Base-by-base conservation (phyloP, 306 rosid species). In the Argentina anserina region DNA sequence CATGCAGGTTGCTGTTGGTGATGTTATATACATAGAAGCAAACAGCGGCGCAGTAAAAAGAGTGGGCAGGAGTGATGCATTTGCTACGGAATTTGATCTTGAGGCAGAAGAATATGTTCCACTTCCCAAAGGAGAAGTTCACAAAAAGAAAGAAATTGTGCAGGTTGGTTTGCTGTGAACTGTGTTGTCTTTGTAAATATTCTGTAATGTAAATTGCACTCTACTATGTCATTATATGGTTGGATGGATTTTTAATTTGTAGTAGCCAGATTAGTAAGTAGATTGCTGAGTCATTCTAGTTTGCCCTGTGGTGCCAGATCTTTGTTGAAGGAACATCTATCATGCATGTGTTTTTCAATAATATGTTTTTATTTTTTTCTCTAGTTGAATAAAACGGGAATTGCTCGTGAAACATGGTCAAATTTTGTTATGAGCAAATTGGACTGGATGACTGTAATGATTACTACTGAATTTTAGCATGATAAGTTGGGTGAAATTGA, bases 121-220 rank as follows among this genome's bases (percentile, higher is more conserved):
- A 56, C 97, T 94, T 83, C 97, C 98, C 39, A 94, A 94, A 87
- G 98, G 98, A 63, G 98, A 94, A 86, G 98, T 94, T 82, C 98
- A 94, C 83, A 94, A 94, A 64, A 91, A 88, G 84, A 94, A 94
- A 78, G 98, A 94, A 82, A 91, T 94, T 77, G 97, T 94, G 71
- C 95, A 94, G 98, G 96, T 94, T 69, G 74, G 82, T 86, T 84
- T 55, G 11, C 56, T 62, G 76, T 67, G 71, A 73, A 49, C 26
- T 69, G 75, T 69, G 71, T 41, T 66, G 26, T 41, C 52, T 66
- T 70, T 65, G 26, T 49, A 37, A 49, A 47, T 31, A 67, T 74
- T 26, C 61, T 37, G 63, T 66, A 36, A 62, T 68, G 28, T 66
- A 69, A 23, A 61, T 60, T 37, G 60, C 49, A 39, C 62, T 21